A percentile compares a stretch with the other conserved stretches of the same genome.
Evolutionary conservation across 2,329 filamentous ascomycete species (phyloP).

Genomic region (Dothiorella sarmentorum): DNA sequence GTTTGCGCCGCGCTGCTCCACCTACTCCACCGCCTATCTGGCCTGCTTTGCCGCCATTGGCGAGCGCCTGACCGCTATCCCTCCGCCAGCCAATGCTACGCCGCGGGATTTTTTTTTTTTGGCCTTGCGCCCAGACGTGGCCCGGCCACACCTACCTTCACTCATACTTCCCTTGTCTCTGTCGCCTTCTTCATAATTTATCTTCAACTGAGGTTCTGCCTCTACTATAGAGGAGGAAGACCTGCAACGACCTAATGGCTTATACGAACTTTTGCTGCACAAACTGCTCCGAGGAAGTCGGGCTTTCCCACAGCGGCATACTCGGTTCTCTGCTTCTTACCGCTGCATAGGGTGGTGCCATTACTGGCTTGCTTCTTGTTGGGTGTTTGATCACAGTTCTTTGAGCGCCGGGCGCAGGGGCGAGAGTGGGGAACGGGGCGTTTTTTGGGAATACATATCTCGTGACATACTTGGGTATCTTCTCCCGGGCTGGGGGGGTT

Average conservation of each 20-base stretch:
- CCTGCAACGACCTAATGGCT: slow-evolving; percentile 14
- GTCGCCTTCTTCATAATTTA: slow-evolving; percentile 3
- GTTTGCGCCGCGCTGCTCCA: slow-evolving; percentile 8
- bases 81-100: background rate
- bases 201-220: background rate
- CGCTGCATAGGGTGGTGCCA: slow-evolving; percentile 12
- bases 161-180: background rate
- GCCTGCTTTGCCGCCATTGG: slow-evolving; percentile 8
- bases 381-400: slow-evolving; percentile 6
- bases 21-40: slow-evolving; percentile 6
- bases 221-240: slow-evolving; percentile 11
- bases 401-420: slow-evolving; percentile 5
- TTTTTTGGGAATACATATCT: background rate
- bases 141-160: background rate
- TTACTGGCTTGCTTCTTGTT: background rate
- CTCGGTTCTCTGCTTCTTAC: background rate
- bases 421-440: slow-evolving; percentile 1
- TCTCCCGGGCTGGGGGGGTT: background rate
- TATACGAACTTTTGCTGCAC: slow-evolving; percentile 6
- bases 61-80: slow-evolving; percentile 10
- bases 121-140: background rate
- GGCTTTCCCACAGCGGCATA: background rate
- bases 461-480: background rate
- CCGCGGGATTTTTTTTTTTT: background rate
- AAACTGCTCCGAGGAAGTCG: slow-evolving; percentile 4